Conservation (phyloP, 495 filamentous ascomycete species). For the Evernia prunastri region DNA sequence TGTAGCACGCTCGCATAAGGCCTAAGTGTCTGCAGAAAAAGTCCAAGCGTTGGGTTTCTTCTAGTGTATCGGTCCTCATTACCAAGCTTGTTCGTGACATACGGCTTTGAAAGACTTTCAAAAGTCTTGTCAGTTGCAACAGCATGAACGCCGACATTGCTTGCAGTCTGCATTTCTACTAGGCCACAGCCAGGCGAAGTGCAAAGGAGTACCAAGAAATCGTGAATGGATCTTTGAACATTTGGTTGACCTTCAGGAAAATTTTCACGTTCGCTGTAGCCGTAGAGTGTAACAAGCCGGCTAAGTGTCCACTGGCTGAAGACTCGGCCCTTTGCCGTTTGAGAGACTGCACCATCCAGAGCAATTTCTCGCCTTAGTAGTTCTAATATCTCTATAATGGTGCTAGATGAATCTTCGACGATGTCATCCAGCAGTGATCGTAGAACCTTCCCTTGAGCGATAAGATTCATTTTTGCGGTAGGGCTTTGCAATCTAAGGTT, state of each 20-base stretch:
- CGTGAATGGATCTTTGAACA: conserved; percentile 58
- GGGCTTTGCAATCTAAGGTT: conserved; percentile 64
- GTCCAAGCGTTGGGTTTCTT: conserved; percentile 62
- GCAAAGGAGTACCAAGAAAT: conserved; percentile 66
- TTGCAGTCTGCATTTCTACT: conserved; percentile 58
- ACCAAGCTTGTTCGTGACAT: background rate
- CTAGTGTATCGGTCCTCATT: background rate
- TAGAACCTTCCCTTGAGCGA: conserved; percentile 65
- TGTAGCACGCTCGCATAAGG: conserved; percentile 78
- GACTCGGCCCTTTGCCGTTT: conserved; percentile 63
- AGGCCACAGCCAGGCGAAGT: conserved; percentile 63
- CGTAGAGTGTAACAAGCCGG: conserved; percentile 64
- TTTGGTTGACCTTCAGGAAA: conserved; percentile 35
- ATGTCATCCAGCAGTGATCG: conserved; percentile 62
- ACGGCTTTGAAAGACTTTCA: background rate
- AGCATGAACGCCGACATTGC: conserved; percentile 44
- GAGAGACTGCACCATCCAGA: conserved; percentile 59
- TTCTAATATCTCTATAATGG: conserved; percentile 61
- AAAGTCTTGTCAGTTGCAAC: background rate
- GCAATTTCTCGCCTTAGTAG: conserved; percentile 59
- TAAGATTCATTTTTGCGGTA: conserved; percentile 64
- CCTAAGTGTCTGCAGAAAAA: conserved; percentile 70
- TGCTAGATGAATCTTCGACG: conserved; percentile 62
- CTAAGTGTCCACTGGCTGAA: conserved; percentile 64
- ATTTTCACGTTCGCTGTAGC: conserved; percentile 52